These are phyloP conservation scores for Schizophyllum amplum DNA, from an alignment of 1,284 basidiomycete genomes.

Conservation along the genomic window DNA sequence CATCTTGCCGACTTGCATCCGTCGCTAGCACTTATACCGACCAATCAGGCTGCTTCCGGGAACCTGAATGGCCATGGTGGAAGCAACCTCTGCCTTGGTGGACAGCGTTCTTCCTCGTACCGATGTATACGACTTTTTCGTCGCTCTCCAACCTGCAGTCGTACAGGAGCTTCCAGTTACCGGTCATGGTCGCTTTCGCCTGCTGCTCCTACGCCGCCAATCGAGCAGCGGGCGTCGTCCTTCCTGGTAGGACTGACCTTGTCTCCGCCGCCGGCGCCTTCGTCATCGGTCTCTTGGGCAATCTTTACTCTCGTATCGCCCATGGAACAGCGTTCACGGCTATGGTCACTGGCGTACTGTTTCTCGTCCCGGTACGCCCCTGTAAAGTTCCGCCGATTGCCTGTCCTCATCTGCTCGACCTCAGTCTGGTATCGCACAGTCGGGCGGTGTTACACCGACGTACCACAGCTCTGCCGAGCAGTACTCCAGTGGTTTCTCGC, in stretches of 20 bases:
- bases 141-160: slow-evolving; percentile 77
- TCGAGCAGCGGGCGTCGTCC: slow-evolving; percentile 38
- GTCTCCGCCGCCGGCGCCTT: slow-evolving; percentile 77
- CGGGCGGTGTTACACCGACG: slow-evolving; percentile 71
- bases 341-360: slow-evolving; percentile 83
- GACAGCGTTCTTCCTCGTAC: slow-evolving; percentile 71
- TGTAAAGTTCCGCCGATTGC: too few species aligned
- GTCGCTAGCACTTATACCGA: slow-evolving; percentile 1
- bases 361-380: slow-evolving; percentile 66
- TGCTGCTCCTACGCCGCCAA: slow-evolving; percentile 72
- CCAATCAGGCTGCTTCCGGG: slow-evolving; percentile 65
- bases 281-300: slow-evolving; percentile 74
- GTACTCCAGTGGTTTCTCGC: slow-evolving; percentile 59
- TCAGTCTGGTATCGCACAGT: slow-evolving; percentile 79
- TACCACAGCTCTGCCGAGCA: slow-evolving; percentile 58
- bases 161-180: slow-evolving; percentile 58
- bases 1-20: too few species aligned
- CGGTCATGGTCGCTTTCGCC: slow-evolving; percentile 74
- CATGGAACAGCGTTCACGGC: slow-evolving; percentile 81
- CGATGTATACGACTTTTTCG: slow-evolving; percentile 68
- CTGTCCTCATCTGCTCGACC: slow-evolving; percentile 2
- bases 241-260: slow-evolving; percentile 46
- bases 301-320: slow-evolving; percentile 70
- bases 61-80: slow-evolving; percentile 70
- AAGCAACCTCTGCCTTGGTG: slow-evolving; percentile 71